Conservation (phyloP, 495 filamentous ascomycete species). For the Chaetomium fimeti region DNA sequence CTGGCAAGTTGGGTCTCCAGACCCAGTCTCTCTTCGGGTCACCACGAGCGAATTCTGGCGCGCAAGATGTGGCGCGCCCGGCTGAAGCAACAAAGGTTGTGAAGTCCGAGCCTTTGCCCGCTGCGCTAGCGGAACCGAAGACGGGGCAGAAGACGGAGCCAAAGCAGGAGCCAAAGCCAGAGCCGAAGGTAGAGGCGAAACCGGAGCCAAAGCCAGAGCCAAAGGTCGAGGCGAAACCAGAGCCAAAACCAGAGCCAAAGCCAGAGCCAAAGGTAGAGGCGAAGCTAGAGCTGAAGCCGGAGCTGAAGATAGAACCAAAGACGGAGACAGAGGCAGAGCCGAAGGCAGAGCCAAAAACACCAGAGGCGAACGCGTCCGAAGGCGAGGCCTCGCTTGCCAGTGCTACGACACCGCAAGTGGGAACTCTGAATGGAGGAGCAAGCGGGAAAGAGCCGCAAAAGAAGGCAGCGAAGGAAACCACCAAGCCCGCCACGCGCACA, state of each 20-base stretch:
- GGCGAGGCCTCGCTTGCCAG: background rate
- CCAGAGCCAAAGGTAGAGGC: background rate
- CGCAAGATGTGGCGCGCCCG: constrained; percentile 18
- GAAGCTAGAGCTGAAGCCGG: background rate
- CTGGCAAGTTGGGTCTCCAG: constrained; percentile 35
- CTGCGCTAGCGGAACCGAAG: background rate
- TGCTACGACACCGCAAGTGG: background rate
- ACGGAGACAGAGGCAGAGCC: background rate
- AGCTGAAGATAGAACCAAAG: background rate
- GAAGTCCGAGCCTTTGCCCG: constrained; percentile 22
- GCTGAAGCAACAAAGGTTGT: background rate
- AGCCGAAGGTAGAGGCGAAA: background rate
- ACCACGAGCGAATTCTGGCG: constrained; percentile 26
- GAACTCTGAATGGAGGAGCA: constrained; percentile 17
- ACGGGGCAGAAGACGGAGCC: background rate
- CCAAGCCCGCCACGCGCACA: constrained; percentile 43
- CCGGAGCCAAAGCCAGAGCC: background rate
- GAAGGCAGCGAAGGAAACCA: constrained; percentile 7
- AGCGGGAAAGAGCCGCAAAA: constrained; percentile 26
- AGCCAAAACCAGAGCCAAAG: too few relatives aligned
- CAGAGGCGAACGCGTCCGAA: background rate
- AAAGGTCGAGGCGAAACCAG: background rate
- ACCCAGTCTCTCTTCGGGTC: constrained; percentile 40
- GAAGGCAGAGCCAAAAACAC: background rate
- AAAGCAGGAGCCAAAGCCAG: background rate